Conservation (phyloP, 192 early-diverging fungal genomes). For the Kickxella alabastrina region DNA sequence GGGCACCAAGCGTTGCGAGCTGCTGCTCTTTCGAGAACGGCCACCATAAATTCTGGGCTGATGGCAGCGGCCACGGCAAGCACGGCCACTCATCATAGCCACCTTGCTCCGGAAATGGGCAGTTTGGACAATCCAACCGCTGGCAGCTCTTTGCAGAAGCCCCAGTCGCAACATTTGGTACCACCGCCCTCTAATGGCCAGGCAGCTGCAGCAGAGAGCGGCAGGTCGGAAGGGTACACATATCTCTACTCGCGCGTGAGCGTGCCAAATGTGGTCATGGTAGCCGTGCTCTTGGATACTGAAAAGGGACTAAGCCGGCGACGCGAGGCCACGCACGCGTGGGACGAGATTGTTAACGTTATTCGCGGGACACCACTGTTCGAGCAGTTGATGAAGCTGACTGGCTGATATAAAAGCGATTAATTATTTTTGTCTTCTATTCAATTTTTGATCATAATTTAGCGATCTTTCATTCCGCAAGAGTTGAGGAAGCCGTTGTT, state of each 20-base stretch:
- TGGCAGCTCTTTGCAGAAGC: neutral
- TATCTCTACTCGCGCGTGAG: conserved; percentile 47
- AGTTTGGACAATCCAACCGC: conserved; percentile 2
- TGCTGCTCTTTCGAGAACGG: neutral
- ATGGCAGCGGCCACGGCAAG: neutral
- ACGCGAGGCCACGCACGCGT: conserved; percentile 42
- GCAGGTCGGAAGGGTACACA: conserved; percentile 33
- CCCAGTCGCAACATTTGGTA: conserved; percentile 1
- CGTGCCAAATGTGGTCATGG: conserved; percentile 37
- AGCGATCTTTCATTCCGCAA: no score
- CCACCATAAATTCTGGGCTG: neutral
- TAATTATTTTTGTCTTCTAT: neutral
- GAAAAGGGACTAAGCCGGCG: conserved; percentile 36
- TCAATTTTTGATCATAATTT: no score
- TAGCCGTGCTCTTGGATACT: conserved; percentile 36
- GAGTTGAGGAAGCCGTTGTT: no score
- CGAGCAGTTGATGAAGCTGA: conserved; percentile 27
- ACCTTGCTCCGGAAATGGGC: neutral
- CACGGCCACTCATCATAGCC: neutral
- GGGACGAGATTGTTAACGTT: conserved; percentile 38
- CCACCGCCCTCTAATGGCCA: conserved; percentile 1
- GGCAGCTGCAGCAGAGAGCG: conserved; percentile 11
- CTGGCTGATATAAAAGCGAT: conserved; percentile 7
- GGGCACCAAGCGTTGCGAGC: conserved; percentile 17
- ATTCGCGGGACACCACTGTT: conserved; percentile 39